Evolutionary conservation across 345 rosid species (phyloP).

Genomic region (Anacardium occidentale): DNA sequence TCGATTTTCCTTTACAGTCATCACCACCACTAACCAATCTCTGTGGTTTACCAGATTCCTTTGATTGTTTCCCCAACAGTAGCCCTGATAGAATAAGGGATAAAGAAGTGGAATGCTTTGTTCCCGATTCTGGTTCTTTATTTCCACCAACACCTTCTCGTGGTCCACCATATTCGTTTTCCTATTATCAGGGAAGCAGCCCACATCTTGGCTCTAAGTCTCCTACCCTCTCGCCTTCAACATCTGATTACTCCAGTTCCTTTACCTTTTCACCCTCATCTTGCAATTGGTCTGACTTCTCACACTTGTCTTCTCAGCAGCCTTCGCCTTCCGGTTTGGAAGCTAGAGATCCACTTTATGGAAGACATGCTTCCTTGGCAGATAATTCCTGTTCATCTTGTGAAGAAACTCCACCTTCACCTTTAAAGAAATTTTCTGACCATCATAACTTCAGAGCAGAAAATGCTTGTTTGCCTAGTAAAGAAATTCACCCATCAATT

Average conservation of each 20-base stretch:
- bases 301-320: slow-evolving; percentile 55
- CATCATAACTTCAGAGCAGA: slow-evolving; percentile 27
- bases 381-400: slow-evolving; percentile 28
- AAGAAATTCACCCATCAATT: slow-evolving; percentile 42
- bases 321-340: slow-evolving; percentile 63
- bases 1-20: slow-evolving; percentile 26
- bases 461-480: slow-evolving; percentile 27
- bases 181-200: slow-evolving; percentile 37
- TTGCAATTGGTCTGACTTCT: slow-evolving; percentile 67
- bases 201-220: slow-evolving; percentile 52
- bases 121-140: slow-evolving; percentile 23
- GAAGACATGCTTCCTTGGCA: slow-evolving; percentile 24
- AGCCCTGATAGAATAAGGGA: slow-evolving; percentile 30
- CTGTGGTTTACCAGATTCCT: slow-evolving; percentile 50
- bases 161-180: slow-evolving; percentile 44
- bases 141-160: slow-evolving; percentile 35
- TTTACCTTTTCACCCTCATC: slow-evolving; percentile 69
- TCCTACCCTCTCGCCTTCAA: slow-evolving; percentile 64
- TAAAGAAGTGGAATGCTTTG: slow-evolving; percentile 25
- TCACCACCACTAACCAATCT: slow-evolving; percentile 33
- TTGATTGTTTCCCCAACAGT: slow-evolving; percentile 30
- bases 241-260: slow-evolving; percentile 64
- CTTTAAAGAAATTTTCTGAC: slow-evolving; percentile 24
- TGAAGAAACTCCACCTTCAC: slow-evolving; percentile 31
- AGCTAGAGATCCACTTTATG: slow-evolving; percentile 29